Percentiles rank a stretch among this genome's conserved stretches.
Conservation (phyloP, 768 basidiomycete species). For the Tulasnella sp. region DNA sequence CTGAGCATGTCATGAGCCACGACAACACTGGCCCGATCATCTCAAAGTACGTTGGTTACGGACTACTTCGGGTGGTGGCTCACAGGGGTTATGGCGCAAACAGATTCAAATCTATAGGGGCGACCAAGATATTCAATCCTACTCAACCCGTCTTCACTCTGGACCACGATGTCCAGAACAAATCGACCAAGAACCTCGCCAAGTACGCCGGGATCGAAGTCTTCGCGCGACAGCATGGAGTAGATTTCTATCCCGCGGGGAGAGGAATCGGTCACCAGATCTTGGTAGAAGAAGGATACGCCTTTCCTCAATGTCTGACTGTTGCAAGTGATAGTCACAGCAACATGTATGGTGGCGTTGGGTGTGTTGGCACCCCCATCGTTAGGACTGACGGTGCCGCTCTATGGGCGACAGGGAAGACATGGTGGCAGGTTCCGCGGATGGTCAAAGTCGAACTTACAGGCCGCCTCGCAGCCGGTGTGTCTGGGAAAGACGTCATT, state of each 20-base stretch:
- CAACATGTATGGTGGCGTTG: slow-evolving; percentile 99
- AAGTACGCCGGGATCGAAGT: slow-evolving; percentile 89
- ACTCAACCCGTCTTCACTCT: slow-evolving; percentile 89
- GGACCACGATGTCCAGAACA: slow-evolving; percentile 98
- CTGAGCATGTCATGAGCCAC: slow-evolving; percentile 96
- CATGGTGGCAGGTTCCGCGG: slow-evolving; percentile 99
- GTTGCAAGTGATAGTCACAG: slow-evolving; percentile 95
- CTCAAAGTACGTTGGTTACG: slow-evolving; percentile 56
- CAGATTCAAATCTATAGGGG: slow-evolving; percentile 92
- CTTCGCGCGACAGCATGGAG: slow-evolving; percentile 70
- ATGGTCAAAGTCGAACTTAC: slow-evolving; percentile 90
- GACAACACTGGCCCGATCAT: slow-evolving; percentile 99
- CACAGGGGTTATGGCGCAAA: neutral
- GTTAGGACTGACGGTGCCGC: slow-evolving; percentile 92
- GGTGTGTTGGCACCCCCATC: slow-evolving; percentile 93
- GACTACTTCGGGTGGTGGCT: slow-evolving; percentile 11
- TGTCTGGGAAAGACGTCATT: slow-evolving; percentile 97
- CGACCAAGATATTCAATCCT: slow-evolving; percentile 67
- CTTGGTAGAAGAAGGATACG: slow-evolving; percentile 96
- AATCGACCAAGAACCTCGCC: slow-evolving; percentile 72
- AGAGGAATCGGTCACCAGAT: slow-evolving; percentile 97
- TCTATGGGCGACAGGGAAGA: slow-evolving; percentile 95
- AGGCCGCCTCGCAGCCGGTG: slow-evolving; percentile 72
- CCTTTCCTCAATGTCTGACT: slow-evolving; percentile 89
- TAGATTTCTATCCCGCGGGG: slow-evolving; percentile 97